Base-by-base conservation (phyloP, 164 flowering plant genomes). In the grape (Vitis vinifera) region DNA sequence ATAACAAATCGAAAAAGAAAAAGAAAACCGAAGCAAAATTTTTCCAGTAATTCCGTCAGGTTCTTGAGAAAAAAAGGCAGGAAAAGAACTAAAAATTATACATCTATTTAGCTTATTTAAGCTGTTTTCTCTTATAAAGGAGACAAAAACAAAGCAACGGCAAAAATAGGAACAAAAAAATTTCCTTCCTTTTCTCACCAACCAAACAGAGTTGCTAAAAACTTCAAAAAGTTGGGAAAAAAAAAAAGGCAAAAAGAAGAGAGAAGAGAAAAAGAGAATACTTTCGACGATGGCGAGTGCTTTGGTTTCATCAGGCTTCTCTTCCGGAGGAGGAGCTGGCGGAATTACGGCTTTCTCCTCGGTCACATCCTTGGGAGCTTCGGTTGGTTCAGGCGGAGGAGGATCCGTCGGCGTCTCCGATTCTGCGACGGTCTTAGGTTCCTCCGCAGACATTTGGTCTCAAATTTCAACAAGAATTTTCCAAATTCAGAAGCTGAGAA, bases 271-370 rank as follows among this genome's bases (percentile, higher is more conserved):
- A 58, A 9, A 48, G 30, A 60, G 59, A 23, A 8, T 78, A 80
- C 80, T 80, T 60, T 78, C 81, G 48, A 78, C 80, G 6, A 68
- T 13, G 55, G 67, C 77, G 12, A 83, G 77, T 31, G 82, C 76
- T 78, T 79, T 82, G 69, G 82, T 71, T 1, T 86, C 85, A 15
- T 82, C 85, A 8, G 79, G 72, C 66, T 82, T 78, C 30, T 76
- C 80, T 58, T 77, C 79, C 1, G 75, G 73, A 27, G 73, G 74
- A 51, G 69, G 61, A 2, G 68, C 68, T 3, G 73, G 63, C 4
- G 83, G 81, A 64, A 76, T 57, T 5, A 76, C 80, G 9, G 79
- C 10, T 75, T 86, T 83, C 73, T 86, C 89, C 75, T 79, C 78
- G 3, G 83, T 66, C 10, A 69, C 78, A 30, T 73, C 82, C 37